Conservation (phyloP, 2,329 filamentous ascomycete genomes). For the Calonectria pseudoturangicola region DNA sequence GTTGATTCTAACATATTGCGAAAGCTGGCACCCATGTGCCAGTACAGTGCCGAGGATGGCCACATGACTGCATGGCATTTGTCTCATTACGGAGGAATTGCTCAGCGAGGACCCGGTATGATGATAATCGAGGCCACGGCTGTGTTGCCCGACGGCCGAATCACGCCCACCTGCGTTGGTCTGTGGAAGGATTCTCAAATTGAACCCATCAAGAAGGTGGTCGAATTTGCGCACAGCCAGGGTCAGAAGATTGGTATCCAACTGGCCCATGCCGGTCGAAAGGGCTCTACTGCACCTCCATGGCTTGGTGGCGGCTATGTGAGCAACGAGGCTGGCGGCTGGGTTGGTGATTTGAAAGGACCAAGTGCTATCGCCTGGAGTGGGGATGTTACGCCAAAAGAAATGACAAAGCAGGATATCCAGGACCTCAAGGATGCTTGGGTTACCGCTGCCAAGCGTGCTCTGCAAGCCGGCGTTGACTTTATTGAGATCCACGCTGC, state of each 20-base stretch:
- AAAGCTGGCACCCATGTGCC: constrained; percentile 9
- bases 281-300: background rate
- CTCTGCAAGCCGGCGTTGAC: constrained; percentile 2
- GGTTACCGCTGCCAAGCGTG: constrained; percentile 5
- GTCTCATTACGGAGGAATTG: constrained; percentile 10
- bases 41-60: constrained; percentile 14
- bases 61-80: constrained; percentile 16
- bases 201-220: background rate
- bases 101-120: constrained; percentile 7
- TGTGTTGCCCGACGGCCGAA: background rate
- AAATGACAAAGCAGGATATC: constrained; percentile 16
- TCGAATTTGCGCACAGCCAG: constrained; percentile 17
- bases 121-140: constrained; percentile 16
- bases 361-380: constrained; percentile 3
- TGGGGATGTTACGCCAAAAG: background rate
- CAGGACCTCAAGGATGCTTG: background rate
- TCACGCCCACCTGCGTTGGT: background rate
- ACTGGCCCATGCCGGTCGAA: background rate
- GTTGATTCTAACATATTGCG: background rate
- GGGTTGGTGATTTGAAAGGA: background rate
- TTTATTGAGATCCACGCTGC: constrained; percentile 19
- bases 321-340: background rate
- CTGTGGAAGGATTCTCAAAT: constrained; percentile 21
- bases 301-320: constrained; percentile 8
- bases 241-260: constrained; percentile 18